These are phyloP conservation scores for Ilyonectria robusta DNA, from an alignment of 2,329 filamentous ascomycete species.

Conservation along the genomic window DNA sequence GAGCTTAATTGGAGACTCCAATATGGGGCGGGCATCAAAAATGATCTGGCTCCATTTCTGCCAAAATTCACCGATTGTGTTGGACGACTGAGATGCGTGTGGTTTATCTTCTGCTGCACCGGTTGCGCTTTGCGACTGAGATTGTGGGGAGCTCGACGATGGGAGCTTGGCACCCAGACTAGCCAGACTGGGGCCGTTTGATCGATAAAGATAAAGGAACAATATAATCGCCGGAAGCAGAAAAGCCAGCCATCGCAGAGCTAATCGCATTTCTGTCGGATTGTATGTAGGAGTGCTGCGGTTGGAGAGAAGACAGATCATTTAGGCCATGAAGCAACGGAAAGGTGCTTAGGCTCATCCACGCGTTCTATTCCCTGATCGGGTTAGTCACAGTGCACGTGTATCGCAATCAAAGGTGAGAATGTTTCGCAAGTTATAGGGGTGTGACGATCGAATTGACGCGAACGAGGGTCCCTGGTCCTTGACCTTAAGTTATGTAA, in stretches of 20 bases:
- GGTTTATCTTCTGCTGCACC: background rate
- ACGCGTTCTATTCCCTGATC: conserved; percentile 3
- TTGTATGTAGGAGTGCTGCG: background rate
- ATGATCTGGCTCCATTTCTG: conserved; percentile 21
- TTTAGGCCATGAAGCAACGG: background rate
- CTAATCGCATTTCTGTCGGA: conserved; percentile 21
- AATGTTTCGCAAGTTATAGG: background rate
- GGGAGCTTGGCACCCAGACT: background rate
- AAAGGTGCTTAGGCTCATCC: background rate
- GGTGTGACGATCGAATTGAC: background rate
- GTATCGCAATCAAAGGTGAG: background rate
- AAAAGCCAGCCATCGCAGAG: conserved; percentile 29
- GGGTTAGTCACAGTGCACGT: background rate
- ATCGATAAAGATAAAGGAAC: conserved; percentile 13
- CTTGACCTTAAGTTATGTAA: too few relatives aligned
- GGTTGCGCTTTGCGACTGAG: background rate
- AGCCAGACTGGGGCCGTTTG: background rate
- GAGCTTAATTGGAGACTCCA: background rate
- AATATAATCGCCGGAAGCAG: background rate
- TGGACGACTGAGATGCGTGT: background rate
- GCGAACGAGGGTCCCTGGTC: background rate
- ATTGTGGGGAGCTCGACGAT: background rate
- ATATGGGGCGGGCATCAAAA: conserved; percentile 12
- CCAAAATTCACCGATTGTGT: conserved; percentile 17
- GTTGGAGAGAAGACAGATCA: background rate